Conservation (phyloP, 1,139 yeast species). For the Hansenula lynferdii region DNA sequence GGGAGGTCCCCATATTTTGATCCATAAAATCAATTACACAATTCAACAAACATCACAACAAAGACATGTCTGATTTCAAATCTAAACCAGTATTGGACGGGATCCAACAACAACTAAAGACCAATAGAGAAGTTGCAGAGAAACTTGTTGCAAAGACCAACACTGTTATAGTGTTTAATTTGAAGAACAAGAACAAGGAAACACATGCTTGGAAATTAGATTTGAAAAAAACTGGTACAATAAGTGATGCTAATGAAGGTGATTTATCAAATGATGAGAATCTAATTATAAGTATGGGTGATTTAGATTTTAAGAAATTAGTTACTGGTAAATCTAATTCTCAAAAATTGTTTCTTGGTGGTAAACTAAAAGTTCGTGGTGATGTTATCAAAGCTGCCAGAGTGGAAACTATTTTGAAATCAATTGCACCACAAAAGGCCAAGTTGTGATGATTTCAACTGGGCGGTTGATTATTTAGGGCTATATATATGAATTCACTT, state of each 20-base stretch:
- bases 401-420: slow-evolving; percentile 68
- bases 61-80: slow-evolving; percentile 3
- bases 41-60: too few relatives aligned
- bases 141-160: slow-evolving; percentile 35
- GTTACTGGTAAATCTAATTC: slow-evolving; percentile 79
- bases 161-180: slow-evolving; percentile 62
- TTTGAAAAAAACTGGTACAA: slow-evolving; percentile 58
- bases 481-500: too few relatives aligned
- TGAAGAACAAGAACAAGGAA: slow-evolving; percentile 64
- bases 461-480: too few relatives aligned
- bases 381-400: slow-evolving; percentile 87
- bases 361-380: slow-evolving; percentile 82
- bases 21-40: too few relatives aligned
- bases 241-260: slow-evolving; percentile 44
- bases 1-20: too few relatives aligned
- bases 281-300: slow-evolving; percentile 60
- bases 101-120: slow-evolving; percentile 7
- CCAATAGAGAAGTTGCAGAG: neutral
- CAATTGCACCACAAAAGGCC: slow-evolving; percentile 50
- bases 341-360: slow-evolving; percentile 79
- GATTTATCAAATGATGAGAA: slow-evolving; percentile 52
- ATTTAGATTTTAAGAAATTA: slow-evolving; percentile 59
- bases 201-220: slow-evolving; percentile 69
- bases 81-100: slow-evolving; percentile 3
- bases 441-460: slow-evolving; percentile 40